Evolutionary conservation across 208 protist genomes (phyloP), one percentile per base, ranked within the genome.

Genomic region (Trypanosoma congolense): DNA sequence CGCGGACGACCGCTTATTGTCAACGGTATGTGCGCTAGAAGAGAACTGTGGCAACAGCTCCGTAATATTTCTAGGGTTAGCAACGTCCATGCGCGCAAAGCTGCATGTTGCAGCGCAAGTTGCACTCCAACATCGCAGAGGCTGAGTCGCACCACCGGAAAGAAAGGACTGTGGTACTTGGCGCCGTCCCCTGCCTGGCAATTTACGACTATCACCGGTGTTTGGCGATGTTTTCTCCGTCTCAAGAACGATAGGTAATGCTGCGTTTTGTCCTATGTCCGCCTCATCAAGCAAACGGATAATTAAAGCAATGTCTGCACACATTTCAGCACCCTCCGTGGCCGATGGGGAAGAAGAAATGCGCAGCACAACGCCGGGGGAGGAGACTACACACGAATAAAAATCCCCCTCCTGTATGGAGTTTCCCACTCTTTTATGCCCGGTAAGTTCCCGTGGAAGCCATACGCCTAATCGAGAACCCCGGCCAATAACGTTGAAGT

Each of bases 381-480:
- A 71, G 33, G 28, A 57, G 3, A 79, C 63, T 10, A 63, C 47
- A 50, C 66, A 71, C 2, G 58, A 49, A 45, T 72, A 45, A 38
- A 79, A 79, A 19, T 75, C 56, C 16, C 66, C 73, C 10, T 70
- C 41, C 30, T 54, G 38, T 9, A 3, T 45, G 3, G 10, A 21
- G 35, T 29, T 50, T 52, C 10, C 31, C 30, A 1, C 31, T 8
- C 18, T 26, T 28, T 4, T 19, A 33, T n/a, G 16, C 0, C 26
- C 51, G 14, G 49, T 48, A 38, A 31, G 16, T n/a, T 1, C 29
- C 6, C 47, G 52, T 14, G 76, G 76, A 18, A 84, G 55, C 68
- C 73, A 77, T 12, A 88, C 61, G 1, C 61, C 63, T 19, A 90
- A 56, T 9, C 59, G 48, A 3, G 73, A 79, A 14, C 72, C 76